A percentile compares a stretch with the other conserved stretches of the same genome.
Evolutionary conservation across 2,329 filamentous ascomycete species (phyloP).

Genomic region (Exophiala mesophila): DNA sequence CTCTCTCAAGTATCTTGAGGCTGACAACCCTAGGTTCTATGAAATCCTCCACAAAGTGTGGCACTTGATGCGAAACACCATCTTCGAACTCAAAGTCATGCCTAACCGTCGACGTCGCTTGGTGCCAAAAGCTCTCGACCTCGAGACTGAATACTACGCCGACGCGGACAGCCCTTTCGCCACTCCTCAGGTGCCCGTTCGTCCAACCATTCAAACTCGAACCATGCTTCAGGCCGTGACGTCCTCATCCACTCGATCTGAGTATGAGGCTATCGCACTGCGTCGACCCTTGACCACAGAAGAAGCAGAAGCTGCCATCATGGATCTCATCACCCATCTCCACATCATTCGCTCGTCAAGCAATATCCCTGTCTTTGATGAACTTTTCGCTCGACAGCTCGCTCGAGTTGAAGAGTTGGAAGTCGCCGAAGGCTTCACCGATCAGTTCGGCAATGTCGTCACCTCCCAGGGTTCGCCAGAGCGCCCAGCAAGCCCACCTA

Average conservation of each 20-base stretch:
- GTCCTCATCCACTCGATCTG: neutral
- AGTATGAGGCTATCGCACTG: neutral
- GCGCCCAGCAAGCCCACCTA: neutral
- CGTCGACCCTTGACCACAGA: conserved; percentile 6
- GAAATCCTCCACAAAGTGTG: conserved; percentile 16
- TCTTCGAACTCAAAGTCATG: conserved; percentile 11
- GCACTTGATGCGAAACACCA: conserved; percentile 19
- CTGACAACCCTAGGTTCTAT: too few species aligned
- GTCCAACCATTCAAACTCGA: neutral
- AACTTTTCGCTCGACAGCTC: conserved; percentile 13
- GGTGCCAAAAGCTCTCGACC: neutral
- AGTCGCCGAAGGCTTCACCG: neutral
- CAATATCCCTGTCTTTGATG: conserved; percentile 12
- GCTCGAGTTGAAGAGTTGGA: conserved; percentile 18
- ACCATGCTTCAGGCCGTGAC: neutral
- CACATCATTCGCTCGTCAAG: conserved; percentile 9
- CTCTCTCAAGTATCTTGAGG: too few species aligned
- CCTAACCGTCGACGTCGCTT: neutral
- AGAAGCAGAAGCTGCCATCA: conserved; percentile 14
- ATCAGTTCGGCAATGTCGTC: neutral
- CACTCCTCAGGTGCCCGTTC: neutral
- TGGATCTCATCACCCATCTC: conserved; percentile 12
- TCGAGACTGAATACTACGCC: neutral
- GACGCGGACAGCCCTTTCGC: neutral
- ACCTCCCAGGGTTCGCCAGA: neutral